Evolutionary conservation across 78 protist species (phyloP), one percentile per base, ranked within the genome.

Genomic region (Speleostelium caveatum): DNA sequence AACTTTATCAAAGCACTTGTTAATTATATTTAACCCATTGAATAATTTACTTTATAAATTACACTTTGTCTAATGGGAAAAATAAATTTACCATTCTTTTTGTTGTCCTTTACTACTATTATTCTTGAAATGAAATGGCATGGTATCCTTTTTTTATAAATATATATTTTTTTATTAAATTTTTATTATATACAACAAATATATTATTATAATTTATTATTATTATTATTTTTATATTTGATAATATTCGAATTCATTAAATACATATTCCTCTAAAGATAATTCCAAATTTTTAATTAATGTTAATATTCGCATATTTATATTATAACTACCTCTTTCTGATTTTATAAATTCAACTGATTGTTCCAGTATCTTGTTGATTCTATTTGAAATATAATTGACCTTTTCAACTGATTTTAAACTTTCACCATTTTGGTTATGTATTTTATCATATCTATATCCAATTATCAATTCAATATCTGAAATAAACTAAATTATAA

Each of bases 161-260:
- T n/a, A n/a, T n/a, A n/a, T n/a, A n/a, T n/a, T n/a, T n/a, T n/a
- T n/a, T n/a, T n/a, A n/a, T n/a, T n/a, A n/a, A n/a, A n/a, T n/a
- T n/a, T n/a, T n/a, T n/a, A n/a, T n/a, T n/a, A n/a, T n/a, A n/a
- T n/a, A n/a, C n/a, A n/a, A n/a, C n/a, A n/a, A n/a, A n/a, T n/a
- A n/a, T n/a, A n/a, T n/a, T n/a, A n/a, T n/a, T 45, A 45, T 45
- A 14, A 10, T 45, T 45, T 6, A 45, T 45, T 45, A 14, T 58
- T 58, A 17, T 58, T 30, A 4, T 6, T 30, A 33, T 5, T 17
- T 24, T 80, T 80, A 80, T 22, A 80, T 80, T 69, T 80, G 89
- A 58, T 80, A 80, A 56, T 80, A 80, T 80, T 80, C 89, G 68
- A 80, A 80, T 55, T 73, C 63, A 59, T 80, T 80, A 24, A 80